Percentiles rank a stretch among this genome's conserved stretches.
These are phyloP conservation scores for Coprinopsis marcescibilis DNA, from an alignment of 768 basidiomycete species.

Conservation along the genomic window DNA sequence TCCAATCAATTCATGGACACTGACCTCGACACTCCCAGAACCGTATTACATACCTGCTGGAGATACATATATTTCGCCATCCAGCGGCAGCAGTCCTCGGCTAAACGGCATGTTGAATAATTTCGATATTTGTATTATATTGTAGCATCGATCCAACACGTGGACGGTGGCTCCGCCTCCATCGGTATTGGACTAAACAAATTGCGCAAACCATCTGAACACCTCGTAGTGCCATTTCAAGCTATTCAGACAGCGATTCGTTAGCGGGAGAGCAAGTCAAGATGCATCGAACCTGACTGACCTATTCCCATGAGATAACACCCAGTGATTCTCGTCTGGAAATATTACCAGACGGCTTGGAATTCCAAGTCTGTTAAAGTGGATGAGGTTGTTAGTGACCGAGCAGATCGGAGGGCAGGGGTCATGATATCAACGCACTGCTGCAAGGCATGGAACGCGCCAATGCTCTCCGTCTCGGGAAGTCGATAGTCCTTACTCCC, in stretches of 20 bases:
- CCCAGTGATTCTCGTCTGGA: constrained; percentile 94
- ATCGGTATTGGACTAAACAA: constrained; percentile 35
- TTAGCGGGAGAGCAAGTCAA: background rate
- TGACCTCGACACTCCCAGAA: too few relatives aligned
- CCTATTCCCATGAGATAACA: constrained; percentile 75
- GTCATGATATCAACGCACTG: constrained; percentile 44
- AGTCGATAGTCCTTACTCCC: constrained; percentile 86
- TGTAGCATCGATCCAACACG: too few relatives aligned
- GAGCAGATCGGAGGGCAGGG: background rate
- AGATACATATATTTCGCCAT: too few relatives aligned
- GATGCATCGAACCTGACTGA: background rate
- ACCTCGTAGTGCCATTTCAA: constrained; percentile 96
- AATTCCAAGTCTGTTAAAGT: constrained; percentile 55
- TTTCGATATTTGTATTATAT: too few relatives aligned
- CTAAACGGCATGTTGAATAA: too few relatives aligned
- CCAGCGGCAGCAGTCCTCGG: too few relatives aligned
- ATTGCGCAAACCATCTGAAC: constrained; percentile 82
- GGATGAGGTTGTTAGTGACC: background rate
- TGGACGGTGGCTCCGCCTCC: background rate
- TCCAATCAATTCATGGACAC: too few relatives aligned
- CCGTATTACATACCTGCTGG: too few relatives aligned
- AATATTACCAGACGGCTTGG: constrained; percentile 78
- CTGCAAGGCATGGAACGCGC: constrained; percentile 79
- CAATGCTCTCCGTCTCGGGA: constrained; percentile 79
- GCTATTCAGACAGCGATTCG: constrained; percentile 32